Conservation (phyloP, 108 stramenopile genomes). For the Nannochloropsis gaditana region DNA sequence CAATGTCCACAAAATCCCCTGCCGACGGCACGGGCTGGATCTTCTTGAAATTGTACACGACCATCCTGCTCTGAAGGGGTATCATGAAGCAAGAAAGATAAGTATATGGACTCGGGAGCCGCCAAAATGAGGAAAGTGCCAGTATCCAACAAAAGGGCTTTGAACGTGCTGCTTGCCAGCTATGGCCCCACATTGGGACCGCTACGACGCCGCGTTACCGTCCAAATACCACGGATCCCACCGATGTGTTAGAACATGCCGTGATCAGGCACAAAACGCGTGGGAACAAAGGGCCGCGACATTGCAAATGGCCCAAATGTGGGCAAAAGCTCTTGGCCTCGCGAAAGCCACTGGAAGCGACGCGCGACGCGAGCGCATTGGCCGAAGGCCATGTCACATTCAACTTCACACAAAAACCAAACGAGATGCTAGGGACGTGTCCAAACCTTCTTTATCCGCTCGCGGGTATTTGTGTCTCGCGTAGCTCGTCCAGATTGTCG, state of each 20-base stretch:
- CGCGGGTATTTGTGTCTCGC: not conserved
- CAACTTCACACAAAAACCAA: not conserved
- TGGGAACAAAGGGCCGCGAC: too few species aligned
- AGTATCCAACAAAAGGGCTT: constrained; percentile 1
- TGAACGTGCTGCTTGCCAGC: not conserved
- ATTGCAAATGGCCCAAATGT: not conserved
- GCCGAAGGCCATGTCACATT: constrained; percentile 12
- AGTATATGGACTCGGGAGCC: too few species aligned
- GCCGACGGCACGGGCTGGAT: constrained; percentile 92
- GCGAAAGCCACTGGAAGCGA: not conserved
- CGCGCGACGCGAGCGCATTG: too few species aligned
- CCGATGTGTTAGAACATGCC: not conserved
- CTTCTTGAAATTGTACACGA: constrained; percentile 97
- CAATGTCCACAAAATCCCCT: constrained; percentile 91
- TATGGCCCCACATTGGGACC: not conserved
- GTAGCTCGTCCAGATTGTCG: not conserved
- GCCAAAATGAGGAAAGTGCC: too few species aligned
- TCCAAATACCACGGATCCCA: not conserved
- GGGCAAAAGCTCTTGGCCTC: not conserved
- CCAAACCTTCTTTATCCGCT: not conserved
- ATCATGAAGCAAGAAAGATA: not conserved
- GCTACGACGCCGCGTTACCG: not conserved
- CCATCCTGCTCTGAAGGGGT: constrained; percentile 58
- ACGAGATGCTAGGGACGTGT: not conserved
- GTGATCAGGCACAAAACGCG: too few species aligned